Evolutionary conservation across 106 monocot genomes (phyloP), one percentile per base, ranked within the genome.

Genomic region (Platanthera guangdongensis): DNA sequence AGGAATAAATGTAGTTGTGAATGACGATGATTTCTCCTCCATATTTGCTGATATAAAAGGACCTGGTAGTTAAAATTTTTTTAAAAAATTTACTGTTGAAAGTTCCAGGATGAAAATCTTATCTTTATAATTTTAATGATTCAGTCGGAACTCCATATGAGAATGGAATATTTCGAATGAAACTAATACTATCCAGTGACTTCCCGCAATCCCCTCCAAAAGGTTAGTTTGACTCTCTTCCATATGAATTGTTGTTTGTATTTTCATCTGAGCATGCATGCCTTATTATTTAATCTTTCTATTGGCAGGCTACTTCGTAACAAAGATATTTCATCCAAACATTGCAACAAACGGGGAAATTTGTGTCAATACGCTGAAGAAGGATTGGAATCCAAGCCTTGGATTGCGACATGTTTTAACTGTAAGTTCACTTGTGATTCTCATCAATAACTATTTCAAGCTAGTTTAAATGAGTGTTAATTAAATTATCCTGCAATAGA

Each of bases 31-130:
- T 70, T 93, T 97, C 52, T 81, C 96, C 28, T 87, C 84, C 50
- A 97, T 97, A 81, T 90, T 78, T 86, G 96, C 96, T 75, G 96
- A 97, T 85, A 94, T 97, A 64, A 93, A 97, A 75, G 96, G 96
- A 14, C 96, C 96, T 74, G 89, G 96, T 97, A 78, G 9, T 76
- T 60, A 72, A 70, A n/a, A n/a, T n/a, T n/a, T n/a, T 47, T n/a
- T 48, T 47, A 47, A 70, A 65, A 4, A 65, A 32, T 5, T 70
- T 47, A 13, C 25, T 70, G 6, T 48, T 47, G 16, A 5, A 65
- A 30, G 65, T 6, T 6, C 4, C n/a, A 47, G 11, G 47, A 70
- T 70, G n/a, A 16, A 47, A 47, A 6, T 48, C n/a, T 48, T 18
- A 16, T 7, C 15, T 70, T 12, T 70, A 47, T 16, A 45, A 16